Base-by-base conservation (phyloP, 2,329 filamentous ascomycete genomes). In the Nemania sp. region DNA sequence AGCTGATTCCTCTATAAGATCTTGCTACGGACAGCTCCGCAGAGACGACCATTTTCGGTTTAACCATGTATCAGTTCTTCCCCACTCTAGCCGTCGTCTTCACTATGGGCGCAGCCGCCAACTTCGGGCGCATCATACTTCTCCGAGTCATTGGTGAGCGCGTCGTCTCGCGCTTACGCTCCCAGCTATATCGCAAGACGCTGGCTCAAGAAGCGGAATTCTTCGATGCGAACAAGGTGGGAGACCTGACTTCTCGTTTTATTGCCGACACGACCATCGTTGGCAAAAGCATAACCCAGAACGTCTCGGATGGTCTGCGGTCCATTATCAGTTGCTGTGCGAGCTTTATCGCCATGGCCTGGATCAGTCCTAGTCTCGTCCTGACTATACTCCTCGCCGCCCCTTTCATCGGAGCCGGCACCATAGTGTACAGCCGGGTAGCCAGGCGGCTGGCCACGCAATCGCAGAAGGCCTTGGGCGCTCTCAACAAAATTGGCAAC, bases 201-300 rank as follows among this genome's bases (percentile, higher is more conserved):
- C 96, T 96, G 69, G 84, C 95, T n/a, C 95, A 99, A 75, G 95
- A 99, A 75, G 95, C 95, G 60, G 95, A 98, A 72, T 99, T 99
- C 79, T 99, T 99, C 72, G 95, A 99, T 74, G 95, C 95, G 40
- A 99, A 99, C 78, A 86, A 95, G 25, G 93, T 97, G 25, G 95
- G 95, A 74, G 95, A 99, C 74, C 80, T 99, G 68, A 97, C 99
- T 71, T 98, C 94, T 39, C 89, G 96, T 39, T 86, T 99, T 47
- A 93, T 94, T 71, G 96, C 93, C 2, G 96, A 99, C 75, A 97
- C 95, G 0, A 92, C 98, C 72, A 96, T 99, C 71, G 95, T 99
- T 56, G 95, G 94, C 73, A 99, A 99, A 78, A 97, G 92, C 71
- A 97, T 99, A 66, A 99, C 95, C 0, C 94, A 98, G 73, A 99